Evolutionary conservation across 108 stramenopile species (phyloP).

Genomic region (Schizochytrium sp.): DNA sequence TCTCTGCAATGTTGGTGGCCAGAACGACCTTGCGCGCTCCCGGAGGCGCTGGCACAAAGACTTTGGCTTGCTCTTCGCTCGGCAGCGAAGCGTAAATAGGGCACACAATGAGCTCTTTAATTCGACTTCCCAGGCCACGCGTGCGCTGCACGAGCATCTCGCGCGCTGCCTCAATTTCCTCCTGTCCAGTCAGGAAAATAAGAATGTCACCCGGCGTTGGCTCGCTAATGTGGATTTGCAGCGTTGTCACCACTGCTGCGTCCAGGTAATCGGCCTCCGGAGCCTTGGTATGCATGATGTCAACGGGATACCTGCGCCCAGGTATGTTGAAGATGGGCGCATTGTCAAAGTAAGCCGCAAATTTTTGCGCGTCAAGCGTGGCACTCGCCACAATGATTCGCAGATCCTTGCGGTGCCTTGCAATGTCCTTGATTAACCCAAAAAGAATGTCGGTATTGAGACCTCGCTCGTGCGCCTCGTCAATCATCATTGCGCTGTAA

Average conservation of each 20-base stretch:
- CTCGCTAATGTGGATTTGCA: slow-evolving; percentile 96
- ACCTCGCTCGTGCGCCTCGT: slow-evolving; percentile 96
- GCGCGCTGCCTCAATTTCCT: slow-evolving; percentile 93
- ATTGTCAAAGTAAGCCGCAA: slow-evolving; percentile 94
- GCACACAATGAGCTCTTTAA: slow-evolving; percentile 89
- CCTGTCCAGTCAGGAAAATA: slow-evolving; percentile 95
- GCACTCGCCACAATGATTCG: slow-evolving; percentile 91
- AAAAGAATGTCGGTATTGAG: slow-evolving; percentile 95
- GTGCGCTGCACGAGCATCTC: slow-evolving; percentile 81
- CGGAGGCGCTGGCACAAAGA: slow-evolving; percentile 89
- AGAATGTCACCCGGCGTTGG: slow-evolving; percentile 91
- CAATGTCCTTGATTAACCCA: slow-evolving; percentile 91
- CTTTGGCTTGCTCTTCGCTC: slow-evolving; percentile 97
- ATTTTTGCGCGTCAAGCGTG: slow-evolving; percentile 95
- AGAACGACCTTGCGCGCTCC: slow-evolving; percentile 90
- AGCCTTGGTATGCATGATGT: slow-evolving; percentile 92
- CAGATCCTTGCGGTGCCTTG: slow-evolving; percentile 79
- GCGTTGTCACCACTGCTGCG: slow-evolving; percentile 89
- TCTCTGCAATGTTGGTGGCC: slow-evolving; percentile 97
- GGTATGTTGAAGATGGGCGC: slow-evolving; percentile 96
- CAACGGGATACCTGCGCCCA: slow-evolving; percentile 73
- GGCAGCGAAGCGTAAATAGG: slow-evolving; percentile 96
- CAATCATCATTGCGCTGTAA: slow-evolving; percentile 90
- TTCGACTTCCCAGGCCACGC: slow-evolving; percentile 73
- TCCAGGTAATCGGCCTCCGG: slow-evolving; percentile 99